These are phyloP conservation scores for Cryptosporidium tyzzeri DNA, from an alignment of 169 alveolate genomes.

Conservation along the genomic window DNA sequence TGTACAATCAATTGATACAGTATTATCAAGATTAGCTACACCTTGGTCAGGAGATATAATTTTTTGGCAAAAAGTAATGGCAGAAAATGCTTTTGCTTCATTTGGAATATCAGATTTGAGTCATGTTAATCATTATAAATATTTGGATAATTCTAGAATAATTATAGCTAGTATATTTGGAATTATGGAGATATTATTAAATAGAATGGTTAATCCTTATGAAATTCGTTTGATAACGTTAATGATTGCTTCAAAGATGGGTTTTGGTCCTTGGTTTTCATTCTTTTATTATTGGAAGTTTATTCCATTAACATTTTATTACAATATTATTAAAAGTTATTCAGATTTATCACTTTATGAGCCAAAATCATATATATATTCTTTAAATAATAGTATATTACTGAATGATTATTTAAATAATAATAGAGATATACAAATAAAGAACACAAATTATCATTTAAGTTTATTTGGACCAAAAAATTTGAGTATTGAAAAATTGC, in stretches of 20 bases:
- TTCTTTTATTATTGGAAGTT: slow-evolving; percentile 64
- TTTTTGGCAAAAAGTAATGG: slow-evolving; percentile 34
- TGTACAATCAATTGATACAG: slow-evolving; percentile 40
- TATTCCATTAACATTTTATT: slow-evolving; percentile 58
- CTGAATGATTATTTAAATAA: neutral
- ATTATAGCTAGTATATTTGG: slow-evolving; percentile 13
- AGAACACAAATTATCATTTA: slow-evolving; percentile 29
- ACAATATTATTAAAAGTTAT: slow-evolving; percentile 29
- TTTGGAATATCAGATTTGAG: slow-evolving; percentile 22
- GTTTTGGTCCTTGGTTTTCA: slow-evolving; percentile 74
- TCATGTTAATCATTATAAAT: slow-evolving; percentile 3
- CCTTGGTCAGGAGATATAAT: slow-evolving; percentile 42
- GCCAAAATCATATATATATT: slow-evolving; percentile 20
- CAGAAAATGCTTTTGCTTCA: neutral
- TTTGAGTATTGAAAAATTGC: slow-evolving; percentile 23
- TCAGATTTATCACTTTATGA: slow-evolving; percentile 19
- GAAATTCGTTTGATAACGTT: slow-evolving; percentile 42
- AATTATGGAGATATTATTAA: slow-evolving; percentile 20
- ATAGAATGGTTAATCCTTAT: slow-evolving; percentile 44
- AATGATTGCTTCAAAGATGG: slow-evolving; percentile 56
- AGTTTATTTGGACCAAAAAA: slow-evolving; percentile 39
- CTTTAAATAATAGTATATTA: neutral
- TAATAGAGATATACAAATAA: neutral
- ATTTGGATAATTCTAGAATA: slow-evolving; percentile 50
- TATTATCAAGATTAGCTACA: slow-evolving; percentile 45